Evolutionary conservation across 805 yeast genomes (phyloP).

Genomic region (Brettanomyces anomalus): DNA sequence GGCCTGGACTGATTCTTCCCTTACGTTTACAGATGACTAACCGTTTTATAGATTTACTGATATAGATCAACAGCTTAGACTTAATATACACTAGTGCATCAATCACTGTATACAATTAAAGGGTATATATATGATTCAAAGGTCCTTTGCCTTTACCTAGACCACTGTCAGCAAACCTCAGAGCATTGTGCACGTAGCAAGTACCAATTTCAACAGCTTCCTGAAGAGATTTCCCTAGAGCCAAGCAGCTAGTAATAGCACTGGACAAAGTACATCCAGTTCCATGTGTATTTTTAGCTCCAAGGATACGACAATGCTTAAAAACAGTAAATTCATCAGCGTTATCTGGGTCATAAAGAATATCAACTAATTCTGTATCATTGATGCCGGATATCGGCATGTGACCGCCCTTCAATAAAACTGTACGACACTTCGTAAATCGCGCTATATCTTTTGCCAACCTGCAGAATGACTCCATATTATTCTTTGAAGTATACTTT

Average conservation of each 20-base stretch:
- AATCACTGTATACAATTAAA: no score
- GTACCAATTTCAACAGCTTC: slow-evolving; percentile 50
- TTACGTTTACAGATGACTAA: no score
- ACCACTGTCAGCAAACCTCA: slow-evolving; percentile 32
- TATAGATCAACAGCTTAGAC: no score
- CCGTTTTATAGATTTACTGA: no score
- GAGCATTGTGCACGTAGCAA: slow-evolving; percentile 60
- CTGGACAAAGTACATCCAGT: slow-evolving; percentile 88
- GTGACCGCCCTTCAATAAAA: slow-evolving; percentile 19
- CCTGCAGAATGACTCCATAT: neutral
- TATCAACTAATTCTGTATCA: neutral
- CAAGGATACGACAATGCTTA: slow-evolving; percentile 2
- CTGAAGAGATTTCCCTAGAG: slow-evolving; percentile 38
- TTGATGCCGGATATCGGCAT: slow-evolving; percentile 10
- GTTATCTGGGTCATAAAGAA: slow-evolving; percentile 4
- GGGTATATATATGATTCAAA: no score
- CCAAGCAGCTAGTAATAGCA: slow-evolving; percentile 67
- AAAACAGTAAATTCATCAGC: neutral
- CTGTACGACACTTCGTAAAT: neutral
- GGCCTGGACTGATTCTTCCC: no score
- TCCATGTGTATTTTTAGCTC: slow-evolving; percentile 57
- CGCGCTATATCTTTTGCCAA: neutral
- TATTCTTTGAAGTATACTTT: neutral
- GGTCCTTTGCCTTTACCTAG: slow-evolving; percentile 46
- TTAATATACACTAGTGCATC: no score